Conservation (phyloP, 257 asterid genomes). For the Fraxinus americana region DNA sequence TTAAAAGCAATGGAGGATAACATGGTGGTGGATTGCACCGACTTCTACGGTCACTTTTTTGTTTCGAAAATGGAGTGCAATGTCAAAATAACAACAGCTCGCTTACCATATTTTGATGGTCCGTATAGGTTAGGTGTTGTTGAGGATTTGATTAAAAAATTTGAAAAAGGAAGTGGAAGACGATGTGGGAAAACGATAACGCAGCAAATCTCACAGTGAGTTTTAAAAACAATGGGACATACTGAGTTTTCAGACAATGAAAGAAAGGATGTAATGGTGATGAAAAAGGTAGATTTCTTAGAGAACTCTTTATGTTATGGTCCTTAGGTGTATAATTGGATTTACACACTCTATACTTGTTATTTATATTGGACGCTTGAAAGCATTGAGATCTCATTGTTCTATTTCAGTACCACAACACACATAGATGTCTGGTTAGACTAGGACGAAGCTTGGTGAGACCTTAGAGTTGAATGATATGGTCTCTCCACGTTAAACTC, state of each 20-base stretch:
- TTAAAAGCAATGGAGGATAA: too few species aligned
- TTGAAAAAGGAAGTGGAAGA: conserved; percentile 22
- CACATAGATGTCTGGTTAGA: not conserved
- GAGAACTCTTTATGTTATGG: not conserved
- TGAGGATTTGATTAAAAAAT: conserved; percentile 6
- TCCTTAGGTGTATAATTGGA: not conserved
- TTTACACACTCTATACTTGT: not conserved
- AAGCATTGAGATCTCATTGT: not conserved
- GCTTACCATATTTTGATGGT: too few species aligned
- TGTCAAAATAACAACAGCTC: too few species aligned
- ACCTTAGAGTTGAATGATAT: not conserved
- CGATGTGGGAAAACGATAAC: conserved; percentile 18
- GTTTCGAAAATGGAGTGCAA: too few species aligned
- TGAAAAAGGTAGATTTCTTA: conserved; percentile 57
- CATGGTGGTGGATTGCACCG: too few species aligned
- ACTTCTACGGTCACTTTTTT: too few species aligned
- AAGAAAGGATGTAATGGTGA: conserved; percentile 57
- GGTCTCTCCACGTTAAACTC: not conserved
- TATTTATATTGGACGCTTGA: too few species aligned
- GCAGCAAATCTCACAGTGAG: conserved; percentile 20
- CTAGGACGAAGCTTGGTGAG: not conserved
- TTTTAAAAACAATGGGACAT: conserved; percentile 54
- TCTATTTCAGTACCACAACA: not conserved
- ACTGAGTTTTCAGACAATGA: conserved; percentile 41
- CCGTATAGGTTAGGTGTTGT: too few species aligned